Evolutionary conservation across 768 basidiomycete genomes (phyloP).

Genomic region (Amanita inopinata): DNA sequence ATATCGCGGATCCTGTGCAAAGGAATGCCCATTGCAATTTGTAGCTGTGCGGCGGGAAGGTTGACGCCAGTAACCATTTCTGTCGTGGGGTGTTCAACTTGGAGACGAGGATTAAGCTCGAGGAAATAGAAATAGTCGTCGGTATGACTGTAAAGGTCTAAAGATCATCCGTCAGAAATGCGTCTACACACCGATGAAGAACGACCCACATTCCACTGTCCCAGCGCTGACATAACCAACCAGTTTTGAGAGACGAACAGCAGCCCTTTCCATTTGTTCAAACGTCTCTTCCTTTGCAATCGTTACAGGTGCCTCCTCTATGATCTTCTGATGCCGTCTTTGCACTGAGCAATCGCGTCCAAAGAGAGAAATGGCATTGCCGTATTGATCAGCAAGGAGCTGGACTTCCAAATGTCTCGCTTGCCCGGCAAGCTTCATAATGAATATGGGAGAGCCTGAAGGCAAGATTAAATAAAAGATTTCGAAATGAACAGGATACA

Average conservation of each 20-base stretch:
- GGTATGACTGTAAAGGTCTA: conserved; percentile 89
- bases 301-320: conserved; percentile 98
- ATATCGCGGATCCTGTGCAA: conserved; percentile 94
- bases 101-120: conserved; percentile 97
- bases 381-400: conserved; percentile 97
- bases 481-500: conserved; percentile 15
- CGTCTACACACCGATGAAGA: conserved; percentile 7
- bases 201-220: conserved; percentile 80
- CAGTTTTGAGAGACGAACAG: conserved; percentile 97
- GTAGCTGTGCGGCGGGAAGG: conserved; percentile 93
- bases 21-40: conserved; percentile 97
- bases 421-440: conserved; percentile 98
- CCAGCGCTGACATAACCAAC: conserved; percentile 99
- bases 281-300: conserved; percentile 90
- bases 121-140: conserved; percentile 97
- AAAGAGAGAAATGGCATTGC: conserved; percentile 97
- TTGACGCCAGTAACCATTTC: conserved; percentile 99
- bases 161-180: conserved; percentile 8
- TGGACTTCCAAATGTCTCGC: conserved; percentile 98
- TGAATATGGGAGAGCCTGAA: conserved; percentile 92
- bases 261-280: conserved; percentile 97
- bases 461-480: conserved; percentile 9
- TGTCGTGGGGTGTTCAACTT: conserved; percentile 99
- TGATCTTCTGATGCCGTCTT: conserved; percentile 98
- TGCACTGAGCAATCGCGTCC: conserved; percentile 99